phyloP scores from a whole-genome alignment of 2,329 filamentous ascomycete genomes.

The Pseudocercospora eumusae region DNA sequence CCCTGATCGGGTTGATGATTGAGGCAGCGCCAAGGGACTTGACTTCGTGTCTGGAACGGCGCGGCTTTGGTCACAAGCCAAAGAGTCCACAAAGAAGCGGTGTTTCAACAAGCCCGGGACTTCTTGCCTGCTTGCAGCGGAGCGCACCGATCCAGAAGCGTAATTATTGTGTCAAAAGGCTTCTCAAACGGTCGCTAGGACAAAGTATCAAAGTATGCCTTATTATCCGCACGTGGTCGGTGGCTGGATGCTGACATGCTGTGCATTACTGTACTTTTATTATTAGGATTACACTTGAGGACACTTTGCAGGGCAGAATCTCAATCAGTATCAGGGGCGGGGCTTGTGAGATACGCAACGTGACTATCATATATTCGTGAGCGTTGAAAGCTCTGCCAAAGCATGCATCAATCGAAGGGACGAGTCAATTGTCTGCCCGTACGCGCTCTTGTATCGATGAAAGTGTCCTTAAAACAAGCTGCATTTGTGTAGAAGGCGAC shows the following conservation, averaged over 20 bases:
- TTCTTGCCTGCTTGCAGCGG: neutral
- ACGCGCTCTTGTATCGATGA: neutral
- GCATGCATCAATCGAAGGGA: neutral
- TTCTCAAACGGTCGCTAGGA: neutral
- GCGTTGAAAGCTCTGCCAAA: neutral
- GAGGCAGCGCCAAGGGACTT: conserved; percentile 3
- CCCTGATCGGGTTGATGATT: neutral
- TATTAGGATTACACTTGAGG: neutral
- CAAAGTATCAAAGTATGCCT: neutral
- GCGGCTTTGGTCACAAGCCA: neutral
- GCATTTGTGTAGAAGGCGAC: neutral
- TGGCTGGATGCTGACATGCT: conserved; percentile 1
- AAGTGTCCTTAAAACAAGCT: too few species aligned
- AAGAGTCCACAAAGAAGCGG: neutral
- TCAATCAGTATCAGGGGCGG: neutral
- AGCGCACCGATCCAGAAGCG: conserved; percentile 1
- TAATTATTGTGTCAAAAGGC: neutral
- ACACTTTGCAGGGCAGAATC: neutral
- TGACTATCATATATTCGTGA: neutral
- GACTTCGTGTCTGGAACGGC: conserved; percentile 1
- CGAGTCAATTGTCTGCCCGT: neutral
- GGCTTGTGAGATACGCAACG: neutral
- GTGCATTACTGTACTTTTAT: too few species aligned
- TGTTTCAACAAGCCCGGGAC: neutral
- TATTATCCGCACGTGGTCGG: neutral